Evolutionary conservation across 495 filamentous ascomycete genomes (phyloP).

Genomic region (Aspergillus cavernicola): DNA sequence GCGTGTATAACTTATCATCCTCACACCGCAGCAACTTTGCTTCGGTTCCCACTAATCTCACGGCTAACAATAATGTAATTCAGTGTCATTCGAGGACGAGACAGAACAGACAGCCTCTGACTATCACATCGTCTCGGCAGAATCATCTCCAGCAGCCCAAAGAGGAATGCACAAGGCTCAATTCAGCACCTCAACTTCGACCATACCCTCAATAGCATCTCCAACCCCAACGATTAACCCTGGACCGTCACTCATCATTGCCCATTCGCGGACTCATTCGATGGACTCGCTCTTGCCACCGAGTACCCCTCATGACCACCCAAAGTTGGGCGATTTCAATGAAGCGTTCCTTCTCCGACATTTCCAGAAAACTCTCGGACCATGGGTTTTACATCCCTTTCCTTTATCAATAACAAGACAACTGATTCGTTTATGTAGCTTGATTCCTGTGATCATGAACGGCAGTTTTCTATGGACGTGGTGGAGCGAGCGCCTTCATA

Average conservation of each 20-base stretch:
- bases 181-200: constrained; percentile 26
- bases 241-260: constrained; percentile 9
- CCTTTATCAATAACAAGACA: constrained; percentile 1
- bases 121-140: constrained; percentile 33
- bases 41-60: no score
- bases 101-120: constrained; percentile 41
- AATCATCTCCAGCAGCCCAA: constrained; percentile 14
- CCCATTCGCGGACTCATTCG: constrained; percentile 18
- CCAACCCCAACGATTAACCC: constrained; percentile 12
- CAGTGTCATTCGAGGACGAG: constrained; percentile 42
- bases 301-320: constrained; percentile 19
- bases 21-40: not conserved
- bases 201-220: constrained; percentile 20
- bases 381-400: constrained; percentile 29
- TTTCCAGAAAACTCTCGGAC: constrained; percentile 35
- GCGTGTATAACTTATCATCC: not conserved
- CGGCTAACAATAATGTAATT: not conserved
- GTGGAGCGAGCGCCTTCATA: constrained; percentile 33
- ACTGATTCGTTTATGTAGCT: constrained; percentile 22
- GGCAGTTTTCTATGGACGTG: constrained; percentile 34
- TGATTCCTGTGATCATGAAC: constrained; percentile 36
- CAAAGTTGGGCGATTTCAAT: constrained; percentile 31
- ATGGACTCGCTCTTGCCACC: constrained; percentile 19
- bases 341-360: constrained; percentile 41
- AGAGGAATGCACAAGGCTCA: constrained; percentile 27